Evolutionary conservation across 2,329 filamentous ascomycete genomes (phyloP).

Genomic region (Purpureocillium takamizusanense): DNA sequence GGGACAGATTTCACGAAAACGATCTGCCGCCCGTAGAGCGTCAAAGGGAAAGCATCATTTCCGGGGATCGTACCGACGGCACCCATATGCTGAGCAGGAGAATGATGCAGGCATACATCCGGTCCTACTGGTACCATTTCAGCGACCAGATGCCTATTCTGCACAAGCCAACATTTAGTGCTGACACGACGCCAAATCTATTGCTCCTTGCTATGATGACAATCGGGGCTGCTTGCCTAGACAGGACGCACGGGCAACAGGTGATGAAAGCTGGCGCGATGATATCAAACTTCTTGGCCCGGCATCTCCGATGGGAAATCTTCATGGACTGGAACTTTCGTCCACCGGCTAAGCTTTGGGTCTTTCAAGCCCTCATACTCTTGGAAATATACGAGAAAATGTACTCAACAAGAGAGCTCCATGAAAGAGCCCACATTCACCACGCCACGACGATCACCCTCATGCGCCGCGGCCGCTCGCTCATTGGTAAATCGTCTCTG

Average conservation of each 20-base stretch:
- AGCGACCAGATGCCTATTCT: conserved; percentile 91
- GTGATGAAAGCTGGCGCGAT: conserved; percentile 70
- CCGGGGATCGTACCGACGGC: conserved; percentile 63
- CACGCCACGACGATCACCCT: conserved; percentile 91
- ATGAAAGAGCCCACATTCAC: conserved; percentile 93
- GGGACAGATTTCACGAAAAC: conserved; percentile 70
- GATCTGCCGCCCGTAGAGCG: conserved; percentile 65
- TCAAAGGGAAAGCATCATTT: conserved; percentile 67
- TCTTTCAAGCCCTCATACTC: conserved; percentile 84
- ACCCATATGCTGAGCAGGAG: conserved; percentile 67
- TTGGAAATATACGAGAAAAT: conserved; percentile 96
- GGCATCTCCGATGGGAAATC: conserved; percentile 91
- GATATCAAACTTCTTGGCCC: conserved; percentile 81
- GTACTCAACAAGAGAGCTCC: conserved; percentile 84
- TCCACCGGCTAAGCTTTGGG: conserved; percentile 89
- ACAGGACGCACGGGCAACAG: conserved; percentile 68
- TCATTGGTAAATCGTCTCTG: conserved; percentile 76
- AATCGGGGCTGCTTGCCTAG: conserved; percentile 82
- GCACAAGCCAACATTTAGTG: conserved; percentile 87
- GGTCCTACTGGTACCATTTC: conserved; percentile 91
- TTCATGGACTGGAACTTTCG: conserved; percentile 87
- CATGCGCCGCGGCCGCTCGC: conserved; percentile 85
- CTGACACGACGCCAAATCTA: conserved; percentile 77
- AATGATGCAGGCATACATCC: conserved; percentile 94
- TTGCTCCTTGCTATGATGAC: conserved; percentile 84